Percentiles rank a stretch among this genome's conserved stretches.
These are phyloP conservation scores for Alternaria longipes DNA, from an alignment of 2,329 filamentous ascomycete species.

Conservation along the genomic window DNA sequence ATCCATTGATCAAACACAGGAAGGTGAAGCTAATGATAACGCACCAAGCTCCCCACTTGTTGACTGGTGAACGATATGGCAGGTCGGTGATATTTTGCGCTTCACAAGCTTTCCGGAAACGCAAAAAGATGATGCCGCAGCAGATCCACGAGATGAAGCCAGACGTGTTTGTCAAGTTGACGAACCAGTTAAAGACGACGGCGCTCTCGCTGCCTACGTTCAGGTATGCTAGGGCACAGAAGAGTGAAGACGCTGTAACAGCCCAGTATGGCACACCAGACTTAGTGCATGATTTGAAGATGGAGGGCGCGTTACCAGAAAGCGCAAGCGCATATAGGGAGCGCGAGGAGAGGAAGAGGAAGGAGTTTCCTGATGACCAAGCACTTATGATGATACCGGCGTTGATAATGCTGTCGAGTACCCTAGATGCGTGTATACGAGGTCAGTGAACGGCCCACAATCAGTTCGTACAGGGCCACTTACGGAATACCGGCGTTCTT, in stretches of 20 bases:
- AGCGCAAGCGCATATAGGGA: conserved; percentile 65
- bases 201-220: conserved; percentile 55
- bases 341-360: conserved; percentile 63
- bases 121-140: conserved; percentile 66
- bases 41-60: conserved; percentile 72
- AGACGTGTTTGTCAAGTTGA: conserved; percentile 70
- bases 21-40: conserved; percentile 67
- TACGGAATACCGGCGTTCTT: conserved; percentile 59
- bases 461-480: neutral
- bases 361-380: conserved; percentile 65
- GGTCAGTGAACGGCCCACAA: neutral
- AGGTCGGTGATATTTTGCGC: conserved; percentile 62
- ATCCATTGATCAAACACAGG: conserved; percentile 78
- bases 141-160: conserved; percentile 65
- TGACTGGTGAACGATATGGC: conserved; percentile 64
- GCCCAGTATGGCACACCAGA: conserved; percentile 65
- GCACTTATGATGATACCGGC: conserved; percentile 73
- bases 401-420: conserved; percentile 73
- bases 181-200: conserved; percentile 72
- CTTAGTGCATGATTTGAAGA: conserved; percentile 68
- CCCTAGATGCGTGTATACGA: conserved; percentile 29
- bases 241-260: conserved; percentile 55
- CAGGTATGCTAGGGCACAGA: conserved; percentile 60
- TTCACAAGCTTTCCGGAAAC: conserved; percentile 67
- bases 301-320: conserved; percentile 70